Evolutionary conservation across 805 yeast species (phyloP).

Genomic region (Hanseniaspora meyeri): DNA sequence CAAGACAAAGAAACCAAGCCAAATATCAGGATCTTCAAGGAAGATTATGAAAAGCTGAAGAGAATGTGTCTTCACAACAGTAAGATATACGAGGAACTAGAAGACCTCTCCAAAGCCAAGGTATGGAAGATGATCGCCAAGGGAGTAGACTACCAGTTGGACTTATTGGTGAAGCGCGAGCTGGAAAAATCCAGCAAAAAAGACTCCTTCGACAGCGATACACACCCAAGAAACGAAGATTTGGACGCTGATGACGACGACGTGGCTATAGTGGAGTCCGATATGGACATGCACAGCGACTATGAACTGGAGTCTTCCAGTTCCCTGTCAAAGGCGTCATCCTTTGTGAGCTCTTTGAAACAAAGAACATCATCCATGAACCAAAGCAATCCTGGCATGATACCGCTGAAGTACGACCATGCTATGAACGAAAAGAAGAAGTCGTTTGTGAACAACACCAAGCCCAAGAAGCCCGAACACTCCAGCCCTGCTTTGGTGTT

Average conservation of each 20-base stretch:
- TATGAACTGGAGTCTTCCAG: slow-evolving; percentile 2
- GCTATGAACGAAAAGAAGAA: not conserved
- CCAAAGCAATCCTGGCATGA: not conserved
- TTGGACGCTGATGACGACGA: not conserved
- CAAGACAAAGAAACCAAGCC: not conserved
- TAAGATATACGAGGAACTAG: slow-evolving; percentile 23
- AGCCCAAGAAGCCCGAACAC: not conserved
- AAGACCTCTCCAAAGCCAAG: slow-evolving; percentile 25
- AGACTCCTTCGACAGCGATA: not conserved
- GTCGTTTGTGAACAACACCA: not conserved
- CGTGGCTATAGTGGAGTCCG: not conserved
- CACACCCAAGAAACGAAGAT: not conserved
- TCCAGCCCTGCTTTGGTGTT: not conserved
- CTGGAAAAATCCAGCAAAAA: not conserved
- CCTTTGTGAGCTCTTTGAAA: slow-evolving; percentile 7
- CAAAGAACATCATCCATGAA: slow-evolving; percentile 6
- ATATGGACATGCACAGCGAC: not conserved
- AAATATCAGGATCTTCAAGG: not conserved
- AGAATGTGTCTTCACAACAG: slow-evolving; percentile 27
- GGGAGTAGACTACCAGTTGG: slow-evolving; percentile 21
- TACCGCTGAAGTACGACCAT: not conserved
- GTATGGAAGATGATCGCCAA: slow-evolving; percentile 27
- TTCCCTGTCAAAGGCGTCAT: slow-evolving; percentile 3
- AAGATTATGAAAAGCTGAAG: slow-evolving; percentile 16
- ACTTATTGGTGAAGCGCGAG: not conserved